Evolutionary conservation across 805 yeast species (phyloP), one percentile per base, ranked within the genome.

Genomic region (Lipomyces sp.): DNA sequence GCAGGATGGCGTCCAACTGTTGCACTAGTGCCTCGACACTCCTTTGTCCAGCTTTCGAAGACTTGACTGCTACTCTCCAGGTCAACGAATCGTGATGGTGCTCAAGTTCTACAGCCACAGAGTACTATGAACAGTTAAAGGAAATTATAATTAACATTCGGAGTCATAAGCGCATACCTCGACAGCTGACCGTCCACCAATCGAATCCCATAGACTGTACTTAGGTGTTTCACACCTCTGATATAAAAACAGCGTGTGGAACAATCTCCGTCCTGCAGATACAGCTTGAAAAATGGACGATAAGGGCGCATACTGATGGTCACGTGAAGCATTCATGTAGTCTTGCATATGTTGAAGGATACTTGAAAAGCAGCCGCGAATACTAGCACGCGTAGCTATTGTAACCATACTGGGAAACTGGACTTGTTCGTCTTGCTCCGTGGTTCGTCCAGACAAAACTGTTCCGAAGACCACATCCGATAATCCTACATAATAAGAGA

Each of bases 391-490:
- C 2, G 64, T 59, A 8, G 72, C 69, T 11, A 65, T n/a, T 1
- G 71, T 63, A 7, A 53, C 64, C 74, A 72, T 72, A 24, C 68
- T 57, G 8, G 73, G 74, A 59, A 66, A 71, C 42, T 69, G 63
- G 34, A 59, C 59, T 10, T 62, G 37, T 51, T 63, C 66, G 15
- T 71, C 72, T 6, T 61, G 64, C 33, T 63, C 70, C 7, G 66
- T 60, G 7, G 32, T 39, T 33, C 75, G 64, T 11, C 73, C 73
- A 15, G 73, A 62, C 7, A 66, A 32, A 13, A 71, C 72, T 10
- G 73, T 64, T n/a, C 72, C 72, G 39, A 73, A 71, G 7, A 64
- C 64, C 10, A 69, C 68, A 29, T 70, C 71, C 1, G 13, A n/a
- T 13, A 29, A 29, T 8, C 64, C 65, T 30, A 63, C 53, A 33